A percentile compares a stretch with the other conserved stretches of the same genome.
These are phyloP conservation scores for Calocybe indica DNA, from an alignment of 768 basidiomycete species.

Conservation along the genomic window DNA sequence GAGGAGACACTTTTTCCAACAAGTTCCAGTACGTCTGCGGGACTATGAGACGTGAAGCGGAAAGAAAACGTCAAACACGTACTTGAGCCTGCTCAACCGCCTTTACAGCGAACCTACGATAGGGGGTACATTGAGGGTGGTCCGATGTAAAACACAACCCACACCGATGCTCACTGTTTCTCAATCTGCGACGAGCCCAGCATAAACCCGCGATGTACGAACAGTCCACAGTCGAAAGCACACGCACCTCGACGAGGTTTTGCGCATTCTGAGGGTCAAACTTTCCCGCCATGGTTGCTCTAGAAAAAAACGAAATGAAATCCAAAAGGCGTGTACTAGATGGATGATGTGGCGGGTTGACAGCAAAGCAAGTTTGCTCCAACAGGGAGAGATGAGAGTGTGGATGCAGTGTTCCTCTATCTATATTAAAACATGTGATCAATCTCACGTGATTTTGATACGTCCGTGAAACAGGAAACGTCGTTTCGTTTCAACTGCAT, in stretches of 20 bases:
- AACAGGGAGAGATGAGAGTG: no score
- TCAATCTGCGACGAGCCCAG: conserved; percentile 62
- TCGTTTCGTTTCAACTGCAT: no score
- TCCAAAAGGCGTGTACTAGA: no score
- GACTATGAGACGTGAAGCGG: not conserved
- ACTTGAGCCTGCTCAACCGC: conserved; percentile 97
- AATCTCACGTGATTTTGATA: no score
- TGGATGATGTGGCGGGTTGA: no score
- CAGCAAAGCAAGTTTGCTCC: no score
- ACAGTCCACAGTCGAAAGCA: conserved; percentile 3
- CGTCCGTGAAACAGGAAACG: no score
- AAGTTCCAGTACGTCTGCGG: conserved; percentile 92
- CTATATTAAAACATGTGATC: no score
- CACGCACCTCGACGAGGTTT: conserved; percentile 78
- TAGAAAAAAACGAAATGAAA: no score
- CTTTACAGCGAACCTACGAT: conserved; percentile 77
- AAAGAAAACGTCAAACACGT: conserved; percentile 14
- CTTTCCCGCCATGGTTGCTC: conserved; percentile 19
- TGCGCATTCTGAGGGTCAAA: conserved; percentile 93
- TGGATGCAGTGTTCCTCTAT: no score
- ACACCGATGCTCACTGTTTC: conserved; percentile 68
- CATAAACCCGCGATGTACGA: conserved; percentile 1
- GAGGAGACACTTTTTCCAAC: conserved; percentile 72
- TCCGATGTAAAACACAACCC: not conserved
- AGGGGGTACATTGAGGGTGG: not conserved